Base-by-base conservation (phyloP, 1,139 yeast species). In the Blastobotrys malaysiensis region DNA sequence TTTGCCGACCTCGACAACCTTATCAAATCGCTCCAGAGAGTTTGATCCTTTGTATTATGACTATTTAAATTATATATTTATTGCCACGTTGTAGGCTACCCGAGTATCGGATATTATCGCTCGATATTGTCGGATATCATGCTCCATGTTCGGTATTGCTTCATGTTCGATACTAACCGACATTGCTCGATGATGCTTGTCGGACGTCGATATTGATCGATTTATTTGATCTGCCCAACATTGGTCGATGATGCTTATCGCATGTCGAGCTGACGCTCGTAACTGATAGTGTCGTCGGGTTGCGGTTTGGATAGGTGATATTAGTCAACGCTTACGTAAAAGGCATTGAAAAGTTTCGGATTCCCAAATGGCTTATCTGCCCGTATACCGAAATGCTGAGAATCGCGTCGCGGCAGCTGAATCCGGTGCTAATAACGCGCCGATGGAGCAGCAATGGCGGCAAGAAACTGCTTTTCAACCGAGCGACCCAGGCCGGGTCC, bases 1-100 rank as follows among this genome's bases (percentile, higher is more conserved):
- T 93, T 93, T 71, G 77, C 72, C 53, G 86, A 86, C 55, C 86
- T 93, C 62, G 98, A 93, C 71, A 75, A 49, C 22, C 52, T 68
- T 13, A 31, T 31, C 39, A 31, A 3, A 14, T 31, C 39, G 3
- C 7, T 31, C 4, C 7, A 14, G n/a, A n/a, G n/a, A n/a, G n/a
- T n/a, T n/a, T n/a, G n/a, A n/a, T n/a, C n/a, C n/a, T n/a, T n/a
- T n/a, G n/a, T n/a, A n/a, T n/a, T n/a, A n/a, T n/a, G n/a, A n/a
- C n/a, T n/a, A n/a, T n/a, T n/a, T n/a, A n/a, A n/a, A n/a, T n/a
- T n/a, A n/a, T n/a, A n/a, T n/a, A n/a, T n/a, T n/a, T n/a, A n/a
- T n/a, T n/a, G n/a, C n/a, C n/a, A n/a, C n/a, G n/a, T n/a, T n/a
- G n/a, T n/a, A n/a, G n/a, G n/a, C n/a, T n/a, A n/a, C n/a, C n/a